These are phyloP conservation scores for Solanum rostratum DNA, from an alignment of 257 asterid species.

Conservation along the genomic window DNA sequence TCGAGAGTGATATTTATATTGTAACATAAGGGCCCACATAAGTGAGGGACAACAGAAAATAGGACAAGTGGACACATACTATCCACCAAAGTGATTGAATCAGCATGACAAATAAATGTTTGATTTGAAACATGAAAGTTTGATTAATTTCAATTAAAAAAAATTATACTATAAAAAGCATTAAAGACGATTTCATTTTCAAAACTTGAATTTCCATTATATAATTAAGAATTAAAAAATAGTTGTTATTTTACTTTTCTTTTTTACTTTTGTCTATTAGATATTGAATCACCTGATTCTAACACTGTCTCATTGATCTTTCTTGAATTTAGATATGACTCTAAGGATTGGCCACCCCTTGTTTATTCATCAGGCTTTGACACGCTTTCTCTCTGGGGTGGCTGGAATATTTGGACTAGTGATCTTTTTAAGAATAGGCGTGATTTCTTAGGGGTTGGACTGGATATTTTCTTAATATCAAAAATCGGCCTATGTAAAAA, in stretches of 20 bases:
- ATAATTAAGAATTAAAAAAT: neutral
- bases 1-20: neutral
- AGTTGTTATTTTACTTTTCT: no score
- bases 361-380: no score
- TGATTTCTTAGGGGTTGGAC: neutral
- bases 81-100: neutral
- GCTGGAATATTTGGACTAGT: no score
- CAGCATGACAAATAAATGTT: neutral
- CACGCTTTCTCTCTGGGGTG: no score
- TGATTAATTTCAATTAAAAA: neutral
- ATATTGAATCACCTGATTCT: no score
- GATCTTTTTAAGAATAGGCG: no score
- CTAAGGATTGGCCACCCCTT: no score
- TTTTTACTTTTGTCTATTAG: no score
- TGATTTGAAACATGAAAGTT: neutral
- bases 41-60: neutral
- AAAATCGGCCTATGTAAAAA: no score
- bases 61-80: neutral
- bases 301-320: no score
- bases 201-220: neutral
- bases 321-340: no score
- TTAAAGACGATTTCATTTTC: neutral
- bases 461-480: neutral
- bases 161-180: no score
- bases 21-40: neutral